Evolutionary conservation across 768 basidiomycete species (phyloP), one percentile per base, ranked within the genome.

Genomic region (Agrocybe chaxingu): DNA sequence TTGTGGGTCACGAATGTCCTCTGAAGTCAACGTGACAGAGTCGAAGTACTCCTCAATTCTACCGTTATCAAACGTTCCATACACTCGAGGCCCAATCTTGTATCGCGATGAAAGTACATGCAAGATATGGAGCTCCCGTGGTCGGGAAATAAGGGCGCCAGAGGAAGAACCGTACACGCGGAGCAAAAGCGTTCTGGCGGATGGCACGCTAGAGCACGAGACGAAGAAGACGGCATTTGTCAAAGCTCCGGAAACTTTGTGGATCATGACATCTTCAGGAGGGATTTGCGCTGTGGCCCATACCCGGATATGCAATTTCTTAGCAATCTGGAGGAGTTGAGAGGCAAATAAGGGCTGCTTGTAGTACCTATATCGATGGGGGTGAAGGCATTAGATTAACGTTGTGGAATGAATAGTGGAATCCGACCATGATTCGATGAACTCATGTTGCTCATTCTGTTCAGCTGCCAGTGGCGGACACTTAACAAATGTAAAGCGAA

Each of bases 141-240:
- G 78, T 32, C 96, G 90, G 50, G 90, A 92, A 63, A 99, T 93
- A 62, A 99, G 82, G 9, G 81, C 74, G 29, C 82, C 82, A 4
- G 94, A 92, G 42, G 91, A 91, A 4, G 89, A 74, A 7, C 97
- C 97, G 64, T 98, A 99, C 49, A 99, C 81, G 53, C 97, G 87
- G 52, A 98, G 81, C 8, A 99, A 78, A 24, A 98, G 67, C 1
- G 90, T 95, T 57, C 73, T 77, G 46, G 71, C 67, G 48, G 66
- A 71, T 48, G 70, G 72, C 13, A 67, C 64, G 31, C 73, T 64
- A 34, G 81, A 74, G 62, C 83, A 92, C 8, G 94, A 91, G 47
- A 98, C 87, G 70, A 98, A 99, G 72, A 92, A 98, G 48, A 99
- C 93, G 48, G 91, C 88, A 67, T 99, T 99, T 37, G 96, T 99